Percentiles rank a stretch among this genome's conserved stretches.
Evolutionary conservation across 2,329 filamentous ascomycete species (phyloP).

Genomic region (Neofusicoccum kwambonambiense): DNA sequence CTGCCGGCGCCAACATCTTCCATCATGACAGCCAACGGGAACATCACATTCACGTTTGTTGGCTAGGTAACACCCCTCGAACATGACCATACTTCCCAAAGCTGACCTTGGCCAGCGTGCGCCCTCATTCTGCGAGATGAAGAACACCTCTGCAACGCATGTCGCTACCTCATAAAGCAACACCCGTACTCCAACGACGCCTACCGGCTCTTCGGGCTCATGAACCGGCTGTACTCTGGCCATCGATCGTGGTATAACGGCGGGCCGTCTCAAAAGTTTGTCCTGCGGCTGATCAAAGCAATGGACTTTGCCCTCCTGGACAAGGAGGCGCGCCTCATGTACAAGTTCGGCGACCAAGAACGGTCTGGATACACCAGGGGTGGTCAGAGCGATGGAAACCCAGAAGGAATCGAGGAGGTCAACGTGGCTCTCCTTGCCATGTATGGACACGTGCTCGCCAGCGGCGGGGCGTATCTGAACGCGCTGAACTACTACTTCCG

Average conservation of each 20-base stretch:
- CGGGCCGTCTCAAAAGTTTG: slow-evolving; percentile 82
- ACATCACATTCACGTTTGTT: slow-evolving; percentile 73
- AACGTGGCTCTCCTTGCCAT: slow-evolving; percentile 82
- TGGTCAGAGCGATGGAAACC: slow-evolving; percentile 38
- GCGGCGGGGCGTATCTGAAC: slow-evolving; percentile 77
- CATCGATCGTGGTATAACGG: slow-evolving; percentile 70
- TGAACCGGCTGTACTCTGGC: slow-evolving; percentile 74
- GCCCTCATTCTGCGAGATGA: slow-evolving; percentile 76
- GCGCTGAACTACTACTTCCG: slow-evolving; percentile 84
- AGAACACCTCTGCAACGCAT: slow-evolving; percentile 70
- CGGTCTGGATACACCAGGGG: slow-evolving; percentile 39
- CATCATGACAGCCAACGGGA: slow-evolving; percentile 65
- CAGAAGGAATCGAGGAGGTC: slow-evolving; percentile 48
- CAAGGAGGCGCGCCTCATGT: slow-evolving; percentile 48
- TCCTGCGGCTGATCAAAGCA: slow-evolving; percentile 85
- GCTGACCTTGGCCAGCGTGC: slow-evolving; percentile 58
- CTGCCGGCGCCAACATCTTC: slow-evolving; percentile 79
- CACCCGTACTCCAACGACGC: slow-evolving; percentile 77
- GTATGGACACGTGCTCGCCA: slow-evolving; percentile 87
- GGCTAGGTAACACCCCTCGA: slow-evolving; percentile 57
- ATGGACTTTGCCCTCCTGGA: slow-evolving; percentile 70
- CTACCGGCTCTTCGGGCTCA: slow-evolving; percentile 76
- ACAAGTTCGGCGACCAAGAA: slow-evolving; percentile 39
- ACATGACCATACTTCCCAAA: slow-evolving; percentile 12
- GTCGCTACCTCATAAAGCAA: slow-evolving; percentile 81